Conservation (phyloP, 2,329 filamentous ascomycete genomes). For the Pseudocercospora fuligena region DNA sequence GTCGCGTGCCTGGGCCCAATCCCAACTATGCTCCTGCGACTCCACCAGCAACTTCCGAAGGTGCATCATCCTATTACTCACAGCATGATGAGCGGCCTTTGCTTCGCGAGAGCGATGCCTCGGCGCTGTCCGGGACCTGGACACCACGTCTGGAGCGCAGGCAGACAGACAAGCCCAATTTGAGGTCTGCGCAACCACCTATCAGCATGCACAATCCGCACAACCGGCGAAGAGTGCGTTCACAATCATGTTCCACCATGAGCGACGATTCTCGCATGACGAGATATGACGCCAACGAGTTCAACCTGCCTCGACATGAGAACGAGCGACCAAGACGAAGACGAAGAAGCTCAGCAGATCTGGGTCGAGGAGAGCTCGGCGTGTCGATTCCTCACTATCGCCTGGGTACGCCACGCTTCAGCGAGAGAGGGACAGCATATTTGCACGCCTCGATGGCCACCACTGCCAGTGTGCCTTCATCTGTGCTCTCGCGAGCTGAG, state of each 20-base stretch:
- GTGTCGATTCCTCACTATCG: constrained; percentile 76
- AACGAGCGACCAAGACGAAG: constrained; percentile 30
- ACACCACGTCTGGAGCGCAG: constrained; percentile 30
- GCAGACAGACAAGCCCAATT: constrained; percentile 14
- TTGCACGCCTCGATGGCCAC: constrained; percentile 81
- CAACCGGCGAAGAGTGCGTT: constrained; percentile 45
- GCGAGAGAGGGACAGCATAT: constrained; percentile 72
- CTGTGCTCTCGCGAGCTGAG: constrained; percentile 56
- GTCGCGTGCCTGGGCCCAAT: constrained; percentile 30
- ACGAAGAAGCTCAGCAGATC: constrained; percentile 38
- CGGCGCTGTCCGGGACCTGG: constrained; percentile 31
- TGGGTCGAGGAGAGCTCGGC: constrained; percentile 34
- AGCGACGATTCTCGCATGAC: constrained; percentile 59
- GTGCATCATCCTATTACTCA: constrained; percentile 22
- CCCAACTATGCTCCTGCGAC: constrained; percentile 35
- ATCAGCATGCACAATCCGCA: constrained; percentile 30
- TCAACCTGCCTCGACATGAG: constrained; percentile 33
- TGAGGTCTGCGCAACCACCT: constrained; percentile 11
- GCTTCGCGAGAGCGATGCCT: constrained; percentile 26
- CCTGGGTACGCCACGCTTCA: constrained; percentile 81
- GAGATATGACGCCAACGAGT: constrained; percentile 35
- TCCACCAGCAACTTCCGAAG: constrained; percentile 35
- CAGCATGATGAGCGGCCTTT: constrained; percentile 23
- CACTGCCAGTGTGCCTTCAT: constrained; percentile 68
- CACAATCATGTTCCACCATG: constrained; percentile 75